Evolutionary conservation across 108 stramenopile species (phyloP).

Genomic region (Nitzschia sp.): DNA sequence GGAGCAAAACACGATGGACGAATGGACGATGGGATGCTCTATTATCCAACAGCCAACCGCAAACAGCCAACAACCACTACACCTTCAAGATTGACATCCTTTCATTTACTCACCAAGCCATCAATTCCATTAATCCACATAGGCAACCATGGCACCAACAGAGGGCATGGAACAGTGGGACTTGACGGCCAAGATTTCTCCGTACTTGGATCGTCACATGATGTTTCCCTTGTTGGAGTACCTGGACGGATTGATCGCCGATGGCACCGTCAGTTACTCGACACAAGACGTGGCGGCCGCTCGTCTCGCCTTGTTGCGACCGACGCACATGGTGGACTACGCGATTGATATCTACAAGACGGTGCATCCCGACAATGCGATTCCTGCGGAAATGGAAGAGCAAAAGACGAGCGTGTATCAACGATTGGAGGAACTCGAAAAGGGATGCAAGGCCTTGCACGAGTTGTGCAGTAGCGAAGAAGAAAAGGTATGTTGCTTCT

Average conservation of each 20-base stretch:
- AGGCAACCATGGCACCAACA: conserved; percentile 14
- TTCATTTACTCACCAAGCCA: too few species aligned
- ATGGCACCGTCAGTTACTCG: conserved; percentile 59
- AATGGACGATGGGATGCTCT: too few species aligned
- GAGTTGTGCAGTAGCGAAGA: conserved; percentile 74
- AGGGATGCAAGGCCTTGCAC: conserved; percentile 65
- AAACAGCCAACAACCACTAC: too few species aligned
- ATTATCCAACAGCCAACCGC: too few species aligned
- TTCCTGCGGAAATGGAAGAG: conserved; percentile 78
- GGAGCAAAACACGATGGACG: too few species aligned
- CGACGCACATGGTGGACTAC: conserved; percentile 93
- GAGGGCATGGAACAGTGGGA: conserved; percentile 67
- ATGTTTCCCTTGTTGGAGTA: conserved; percentile 94
- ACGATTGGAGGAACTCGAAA: conserved; percentile 75
- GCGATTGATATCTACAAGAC: conserved; percentile 85
- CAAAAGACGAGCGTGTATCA: conserved; percentile 71
- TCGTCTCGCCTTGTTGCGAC: conserved; percentile 72
- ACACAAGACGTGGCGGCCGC: conserved; percentile 77
- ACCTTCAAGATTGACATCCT: too few species aligned
- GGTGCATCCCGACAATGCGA: conserved; percentile 52
- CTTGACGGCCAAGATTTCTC: conserved; percentile 82
- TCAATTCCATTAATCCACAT: too few species aligned
- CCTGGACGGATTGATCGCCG: conserved; percentile 69
- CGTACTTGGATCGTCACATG: conserved; percentile 94
- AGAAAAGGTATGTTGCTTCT: conserved; percentile 57